These are phyloP conservation scores for Komagataella pseudopastoris DNA, from an alignment of 805 yeast genomes.

Conservation along the genomic window DNA sequence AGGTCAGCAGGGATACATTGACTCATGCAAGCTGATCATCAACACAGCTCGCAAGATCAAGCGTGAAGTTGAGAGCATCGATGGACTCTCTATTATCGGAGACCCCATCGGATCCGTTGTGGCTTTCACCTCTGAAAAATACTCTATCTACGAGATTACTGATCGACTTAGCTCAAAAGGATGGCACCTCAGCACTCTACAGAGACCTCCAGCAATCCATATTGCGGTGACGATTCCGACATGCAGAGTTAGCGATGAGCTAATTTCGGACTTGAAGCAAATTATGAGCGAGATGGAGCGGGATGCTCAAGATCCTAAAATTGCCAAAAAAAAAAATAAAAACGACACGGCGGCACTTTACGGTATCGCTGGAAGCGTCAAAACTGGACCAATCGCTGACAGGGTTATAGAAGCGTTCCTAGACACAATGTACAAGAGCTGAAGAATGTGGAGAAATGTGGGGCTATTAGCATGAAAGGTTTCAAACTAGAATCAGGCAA, in stretches of 20 bases:
- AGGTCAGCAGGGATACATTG: constrained; percentile 73
- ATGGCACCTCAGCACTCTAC: constrained; percentile 85
- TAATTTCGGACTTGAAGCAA: constrained; percentile 36
- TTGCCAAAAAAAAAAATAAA: constrained; percentile 9
- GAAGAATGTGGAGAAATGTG: not conserved
- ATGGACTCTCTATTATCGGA: constrained; percentile 61
- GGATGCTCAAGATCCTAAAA: not conserved
- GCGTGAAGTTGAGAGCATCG: constrained; percentile 26
- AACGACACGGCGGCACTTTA: constrained; percentile 78
- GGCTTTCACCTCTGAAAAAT: constrained; percentile 48
- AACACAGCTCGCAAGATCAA: constrained; percentile 48
- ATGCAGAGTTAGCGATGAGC: constrained; percentile 42
- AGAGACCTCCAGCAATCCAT: constrained; percentile 84
- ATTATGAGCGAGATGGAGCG: constrained; percentile 26
- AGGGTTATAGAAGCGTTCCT: constrained; percentile 66
- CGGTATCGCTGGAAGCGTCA: constrained; percentile 90
- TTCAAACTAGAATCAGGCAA: not conserved
- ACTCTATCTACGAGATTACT: constrained; percentile 69
- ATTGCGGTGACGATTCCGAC: constrained; percentile 75
- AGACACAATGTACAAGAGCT: constrained; percentile 60
- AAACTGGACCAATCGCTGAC: constrained; percentile 76
- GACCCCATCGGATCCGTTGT: constrained; percentile 79
- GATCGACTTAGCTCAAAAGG: constrained; percentile 56
- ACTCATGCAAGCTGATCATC: constrained; percentile 56
- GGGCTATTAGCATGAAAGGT: not conserved